Evolutionary conservation across 352 stramenopile species (phyloP).

Genomic region (Peronosclerospora sorghi): DNA sequence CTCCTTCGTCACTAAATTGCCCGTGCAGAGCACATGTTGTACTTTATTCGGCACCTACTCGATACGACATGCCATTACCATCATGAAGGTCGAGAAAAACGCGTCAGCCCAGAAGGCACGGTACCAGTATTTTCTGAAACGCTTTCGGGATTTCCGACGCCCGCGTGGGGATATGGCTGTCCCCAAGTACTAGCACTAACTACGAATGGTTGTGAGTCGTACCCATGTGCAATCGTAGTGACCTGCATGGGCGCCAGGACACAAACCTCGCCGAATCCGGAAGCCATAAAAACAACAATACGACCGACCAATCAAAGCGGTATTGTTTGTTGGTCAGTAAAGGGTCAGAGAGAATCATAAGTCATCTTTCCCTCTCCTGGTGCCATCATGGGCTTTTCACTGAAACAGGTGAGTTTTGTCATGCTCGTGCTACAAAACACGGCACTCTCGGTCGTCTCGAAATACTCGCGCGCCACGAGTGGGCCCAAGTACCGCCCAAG

Average conservation of each 20-base stretch:
- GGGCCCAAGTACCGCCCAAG: slow-evolving; percentile 77
- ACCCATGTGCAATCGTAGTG: neutral
- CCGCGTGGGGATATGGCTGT: slow-evolving; percentile 94
- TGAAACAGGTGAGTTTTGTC: slow-evolving; percentile 76
- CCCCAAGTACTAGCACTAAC: slow-evolving; percentile 94
- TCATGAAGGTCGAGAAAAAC: too few relatives aligned
- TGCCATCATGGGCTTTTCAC: slow-evolving; percentile 22
- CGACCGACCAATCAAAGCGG: too few relatives aligned
- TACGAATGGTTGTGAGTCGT: slow-evolving; percentile 24
- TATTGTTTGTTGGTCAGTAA: too few relatives aligned
- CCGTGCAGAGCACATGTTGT: slow-evolving; percentile 97
- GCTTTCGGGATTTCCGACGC: slow-evolving; percentile 92
- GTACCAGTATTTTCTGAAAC: slow-evolving; percentile 90
- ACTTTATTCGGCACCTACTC: slow-evolving; percentile 94
- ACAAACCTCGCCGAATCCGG: slow-evolving; percentile 51
- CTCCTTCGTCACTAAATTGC: slow-evolving; percentile 92
- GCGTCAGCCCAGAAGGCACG: too few relatives aligned
- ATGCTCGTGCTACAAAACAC: slow-evolving; percentile 85
- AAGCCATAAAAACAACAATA: too few relatives aligned
- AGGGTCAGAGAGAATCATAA: too few relatives aligned
- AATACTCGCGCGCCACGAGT: slow-evolving; percentile 63
- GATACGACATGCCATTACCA: neutral
- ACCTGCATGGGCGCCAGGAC: too few relatives aligned
- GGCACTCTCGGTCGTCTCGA: slow-evolving; percentile 77
- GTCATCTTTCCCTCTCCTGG: slow-evolving; percentile 1